Evolutionary conservation across 2,329 filamentous ascomycete species (phyloP).

Genomic region (Golovinomyces cichoracearum): DNA sequence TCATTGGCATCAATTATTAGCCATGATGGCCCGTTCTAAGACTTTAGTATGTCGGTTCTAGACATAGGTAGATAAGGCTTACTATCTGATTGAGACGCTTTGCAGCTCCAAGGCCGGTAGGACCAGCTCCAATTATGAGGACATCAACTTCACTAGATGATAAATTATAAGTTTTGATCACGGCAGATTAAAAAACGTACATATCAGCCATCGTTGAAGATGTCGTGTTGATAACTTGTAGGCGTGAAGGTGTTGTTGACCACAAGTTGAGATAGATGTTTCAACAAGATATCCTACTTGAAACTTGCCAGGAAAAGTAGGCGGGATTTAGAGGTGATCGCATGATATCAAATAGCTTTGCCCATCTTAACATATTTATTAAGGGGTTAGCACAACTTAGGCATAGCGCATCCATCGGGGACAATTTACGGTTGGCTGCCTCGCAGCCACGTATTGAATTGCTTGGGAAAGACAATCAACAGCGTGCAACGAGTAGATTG

Average conservation of each 20-base stretch:
- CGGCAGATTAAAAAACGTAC: background rate
- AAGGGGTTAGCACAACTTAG: background rate
- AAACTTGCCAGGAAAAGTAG: too few relatives aligned
- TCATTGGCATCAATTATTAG: slow-evolving; percentile 81
- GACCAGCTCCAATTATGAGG: slow-evolving; percentile 90
- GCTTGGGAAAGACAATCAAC: too few relatives aligned
- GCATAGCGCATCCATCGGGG: background rate
- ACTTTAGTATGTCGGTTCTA: slow-evolving; percentile 2
- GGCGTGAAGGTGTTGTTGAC: too few relatives aligned
- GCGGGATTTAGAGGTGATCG: too few relatives aligned
- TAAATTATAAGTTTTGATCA: background rate
- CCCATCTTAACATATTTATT: too few relatives aligned
- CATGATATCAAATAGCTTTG: too few relatives aligned
- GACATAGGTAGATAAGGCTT: slow-evolving; percentile 1
- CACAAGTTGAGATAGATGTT: too few relatives aligned
- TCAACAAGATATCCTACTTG: too few relatives aligned
- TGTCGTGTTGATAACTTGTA: too few relatives aligned
- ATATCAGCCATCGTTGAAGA: background rate
- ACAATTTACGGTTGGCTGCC: too few relatives aligned
- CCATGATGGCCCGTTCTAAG: slow-evolving; percentile 75
- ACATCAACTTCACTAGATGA: slow-evolving; percentile 58
- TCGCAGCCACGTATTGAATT: too few relatives aligned
- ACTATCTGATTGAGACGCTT: slow-evolving; percentile 96
- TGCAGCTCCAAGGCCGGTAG: slow-evolving; percentile 88
- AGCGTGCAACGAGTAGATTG: too few relatives aligned